Conservation (phyloP, 768 basidiomycete genomes). For the Chalciporus piperatus region DNA sequence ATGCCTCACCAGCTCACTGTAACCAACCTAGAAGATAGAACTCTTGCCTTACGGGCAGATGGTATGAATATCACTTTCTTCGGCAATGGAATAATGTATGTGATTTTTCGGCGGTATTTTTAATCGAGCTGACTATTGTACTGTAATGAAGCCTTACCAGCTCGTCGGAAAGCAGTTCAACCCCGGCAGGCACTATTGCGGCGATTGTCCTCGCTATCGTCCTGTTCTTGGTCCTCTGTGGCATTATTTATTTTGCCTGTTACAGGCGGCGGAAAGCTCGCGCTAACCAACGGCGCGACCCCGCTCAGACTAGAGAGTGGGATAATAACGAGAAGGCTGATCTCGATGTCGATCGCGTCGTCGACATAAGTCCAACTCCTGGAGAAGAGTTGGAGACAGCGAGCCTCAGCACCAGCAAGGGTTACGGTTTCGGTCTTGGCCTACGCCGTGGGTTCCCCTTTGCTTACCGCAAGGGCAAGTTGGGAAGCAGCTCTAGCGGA, state of each 20-base stretch:
- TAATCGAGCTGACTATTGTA: constrained; percentile 2
- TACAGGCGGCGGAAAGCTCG: constrained; percentile 48
- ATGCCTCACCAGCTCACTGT: constrained; percentile 50
- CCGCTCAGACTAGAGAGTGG: not conserved
- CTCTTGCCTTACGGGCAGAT: constrained; percentile 46
- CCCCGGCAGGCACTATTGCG: constrained; percentile 59
- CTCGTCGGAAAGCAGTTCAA: constrained; percentile 20
- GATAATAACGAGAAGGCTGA: not conserved
- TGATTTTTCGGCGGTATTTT: constrained; percentile 1
- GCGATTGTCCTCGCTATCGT: constrained; percentile 59
- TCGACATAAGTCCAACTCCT: constrained; percentile 8
- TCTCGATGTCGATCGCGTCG: constrained; percentile 10
- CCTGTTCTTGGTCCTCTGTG: constrained; percentile 47
- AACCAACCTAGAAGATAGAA: constrained; percentile 52
- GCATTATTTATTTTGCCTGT: constrained; percentile 42
- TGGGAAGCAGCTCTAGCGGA: constrained; percentile 18
- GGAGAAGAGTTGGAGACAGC: constrained; percentile 21
- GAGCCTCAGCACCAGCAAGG: constrained; percentile 31
- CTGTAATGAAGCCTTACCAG: constrained; percentile 17
- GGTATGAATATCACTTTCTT: constrained; percentile 50
- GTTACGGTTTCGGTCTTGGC: constrained; percentile 34
- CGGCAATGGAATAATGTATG: constrained; percentile 34
- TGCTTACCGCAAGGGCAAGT: constrained; percentile 21
- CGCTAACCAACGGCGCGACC: constrained; percentile 14
- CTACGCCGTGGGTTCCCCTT: constrained; percentile 28